Percentiles rank a stretch among this genome's conserved stretches.
These are phyloP conservation scores for Chytriomyces hyalinus DNA, from an alignment of 192 early-diverging fungal genomes.

Conservation along the genomic window DNA sequence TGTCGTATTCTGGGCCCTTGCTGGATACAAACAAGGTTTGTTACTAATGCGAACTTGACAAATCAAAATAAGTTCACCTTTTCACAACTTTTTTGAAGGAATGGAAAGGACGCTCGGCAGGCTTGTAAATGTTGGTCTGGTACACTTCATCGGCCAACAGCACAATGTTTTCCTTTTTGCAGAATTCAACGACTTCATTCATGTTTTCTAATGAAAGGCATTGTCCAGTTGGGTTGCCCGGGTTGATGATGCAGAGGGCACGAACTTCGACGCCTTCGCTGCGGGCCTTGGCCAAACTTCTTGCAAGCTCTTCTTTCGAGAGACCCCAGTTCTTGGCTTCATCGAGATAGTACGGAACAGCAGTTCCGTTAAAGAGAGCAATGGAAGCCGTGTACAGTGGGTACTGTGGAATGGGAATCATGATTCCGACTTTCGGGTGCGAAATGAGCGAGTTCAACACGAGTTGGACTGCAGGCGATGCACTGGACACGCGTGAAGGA, in stretches of 20 bases:
- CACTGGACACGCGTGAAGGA: conserved; percentile 51
- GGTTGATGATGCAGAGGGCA: conserved; percentile 96
- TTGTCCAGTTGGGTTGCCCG: conserved; percentile 98
- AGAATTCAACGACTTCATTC: conserved; percentile 81
- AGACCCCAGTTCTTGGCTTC: conserved; percentile 87
- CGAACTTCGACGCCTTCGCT: conserved; percentile 82
- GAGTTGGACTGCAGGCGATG: conserved; percentile 88
- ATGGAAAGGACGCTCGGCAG: conserved; percentile 82
- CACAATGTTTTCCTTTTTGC: conserved; percentile 80
- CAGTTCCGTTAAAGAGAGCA: conserved; percentile 78
- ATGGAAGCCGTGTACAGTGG: conserved; percentile 96
- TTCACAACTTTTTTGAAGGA: conserved; percentile 95
- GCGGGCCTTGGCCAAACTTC: conserved; percentile 69
- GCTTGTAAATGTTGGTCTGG: conserved; percentile 93
- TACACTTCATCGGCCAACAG: conserved; percentile 98
- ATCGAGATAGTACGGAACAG: conserved; percentile 91
- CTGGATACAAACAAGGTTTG: conserved; percentile 25
- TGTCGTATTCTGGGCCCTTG: conserved; percentile 70
- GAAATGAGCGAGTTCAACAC: conserved; percentile 87
- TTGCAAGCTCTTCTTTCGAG: conserved; percentile 63
- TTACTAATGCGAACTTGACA: neutral
- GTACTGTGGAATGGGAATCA: conserved; percentile 99
- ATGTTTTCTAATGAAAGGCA: conserved; percentile 84
- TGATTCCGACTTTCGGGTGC: conserved; percentile 82
- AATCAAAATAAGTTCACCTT: conserved; percentile 37